These are phyloP conservation scores for Scopulariopsis brevicaulis DNA, from an alignment of 2,329 filamentous ascomycete species.

Conservation along the genomic window DNA sequence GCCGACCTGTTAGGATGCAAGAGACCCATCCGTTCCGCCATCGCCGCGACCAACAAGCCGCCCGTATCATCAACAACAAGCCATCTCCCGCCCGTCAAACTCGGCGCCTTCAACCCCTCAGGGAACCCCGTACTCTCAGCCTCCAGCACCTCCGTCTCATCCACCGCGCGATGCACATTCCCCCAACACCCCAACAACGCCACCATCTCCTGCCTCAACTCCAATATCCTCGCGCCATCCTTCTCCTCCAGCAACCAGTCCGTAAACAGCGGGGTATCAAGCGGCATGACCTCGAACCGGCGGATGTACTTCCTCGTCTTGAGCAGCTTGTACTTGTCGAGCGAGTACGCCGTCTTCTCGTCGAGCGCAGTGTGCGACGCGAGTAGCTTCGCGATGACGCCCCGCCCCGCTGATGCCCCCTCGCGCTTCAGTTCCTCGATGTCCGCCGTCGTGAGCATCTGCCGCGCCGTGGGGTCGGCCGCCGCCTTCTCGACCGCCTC, in stretches of 20 bases:
- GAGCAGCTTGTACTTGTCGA: slow-evolving; percentile 90
- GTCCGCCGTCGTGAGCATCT: slow-evolving; percentile 66
- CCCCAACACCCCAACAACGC: slow-evolving; percentile 79
- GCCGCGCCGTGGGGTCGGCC: slow-evolving; percentile 48
- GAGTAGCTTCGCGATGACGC: slow-evolving; percentile 87
- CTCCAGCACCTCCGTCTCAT: slow-evolving; percentile 16
- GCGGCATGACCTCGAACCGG: slow-evolving; percentile 72
- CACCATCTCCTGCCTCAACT: slow-evolving; percentile 74
- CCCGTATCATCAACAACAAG: slow-evolving; percentile 80
- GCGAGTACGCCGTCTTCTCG: slow-evolving; percentile 86
- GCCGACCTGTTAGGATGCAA: slow-evolving; percentile 36
- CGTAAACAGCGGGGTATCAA: slow-evolving; percentile 67
- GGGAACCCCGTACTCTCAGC: slow-evolving; percentile 6
- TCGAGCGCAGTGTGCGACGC: slow-evolving; percentile 81
- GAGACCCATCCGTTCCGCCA: slow-evolving; percentile 84
- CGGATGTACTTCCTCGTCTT: slow-evolving; percentile 92
- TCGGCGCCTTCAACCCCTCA: slow-evolving; percentile 2
- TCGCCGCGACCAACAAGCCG: slow-evolving; percentile 67
- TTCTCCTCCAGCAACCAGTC: slow-evolving; percentile 65
- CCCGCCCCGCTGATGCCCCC: slow-evolving; percentile 68
- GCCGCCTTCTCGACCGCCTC: slow-evolving; percentile 1
- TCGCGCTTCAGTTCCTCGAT: slow-evolving; percentile 66
- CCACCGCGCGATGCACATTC: slow-evolving; percentile 66
- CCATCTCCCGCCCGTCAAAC: slow-evolving; percentile 43
- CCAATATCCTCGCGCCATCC: slow-evolving; percentile 70